Evolutionary conservation across 176 grass and related monocot genomes (phyloP).

Genomic region (Paspalum vaginatum): DNA sequence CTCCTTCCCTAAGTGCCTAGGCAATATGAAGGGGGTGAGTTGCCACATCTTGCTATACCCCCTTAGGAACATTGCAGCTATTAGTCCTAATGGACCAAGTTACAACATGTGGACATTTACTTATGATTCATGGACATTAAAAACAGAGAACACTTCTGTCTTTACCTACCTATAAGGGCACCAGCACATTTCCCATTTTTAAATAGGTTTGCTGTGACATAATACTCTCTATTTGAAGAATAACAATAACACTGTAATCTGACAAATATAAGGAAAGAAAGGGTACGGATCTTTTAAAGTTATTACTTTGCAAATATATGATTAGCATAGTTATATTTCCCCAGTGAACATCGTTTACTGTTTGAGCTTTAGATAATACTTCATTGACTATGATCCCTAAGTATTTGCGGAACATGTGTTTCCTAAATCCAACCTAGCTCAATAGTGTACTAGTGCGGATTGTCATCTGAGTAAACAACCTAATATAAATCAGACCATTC

Average conservation of each 20-base stretch:
- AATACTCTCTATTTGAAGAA: background rate
- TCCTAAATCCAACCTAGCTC: slow-evolving; percentile 7
- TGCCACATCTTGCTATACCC: background rate
- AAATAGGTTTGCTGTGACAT: slow-evolving; percentile 6
- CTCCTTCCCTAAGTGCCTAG: background rate
- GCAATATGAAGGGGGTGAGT: background rate
- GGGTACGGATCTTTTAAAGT: background rate
- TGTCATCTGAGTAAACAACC: background rate
- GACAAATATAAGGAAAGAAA: background rate
- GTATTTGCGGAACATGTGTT: slow-evolving; percentile 5
- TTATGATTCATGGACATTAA: too few species aligned
- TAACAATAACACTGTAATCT: slow-evolving; percentile 13
- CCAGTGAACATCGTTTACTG: slow-evolving; percentile 4
- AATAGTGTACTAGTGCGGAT: slow-evolving; percentile 1
- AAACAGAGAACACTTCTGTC: background rate
- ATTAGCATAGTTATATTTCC: background rate
- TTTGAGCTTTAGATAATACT: slow-evolving; percentile 26
- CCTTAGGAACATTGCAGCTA: background rate
- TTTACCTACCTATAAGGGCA: background rate
- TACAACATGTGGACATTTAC: too few species aligned
- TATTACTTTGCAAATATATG: background rate
- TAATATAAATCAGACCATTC: background rate
- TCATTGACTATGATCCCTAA: slow-evolving; percentile 22
- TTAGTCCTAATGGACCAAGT: background rate
- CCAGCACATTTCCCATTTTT: background rate